These are phyloP conservation scores for Aspergillus diversus DNA, from an alignment of 495 filamentous ascomycete species.

Conservation along the genomic window DNA sequence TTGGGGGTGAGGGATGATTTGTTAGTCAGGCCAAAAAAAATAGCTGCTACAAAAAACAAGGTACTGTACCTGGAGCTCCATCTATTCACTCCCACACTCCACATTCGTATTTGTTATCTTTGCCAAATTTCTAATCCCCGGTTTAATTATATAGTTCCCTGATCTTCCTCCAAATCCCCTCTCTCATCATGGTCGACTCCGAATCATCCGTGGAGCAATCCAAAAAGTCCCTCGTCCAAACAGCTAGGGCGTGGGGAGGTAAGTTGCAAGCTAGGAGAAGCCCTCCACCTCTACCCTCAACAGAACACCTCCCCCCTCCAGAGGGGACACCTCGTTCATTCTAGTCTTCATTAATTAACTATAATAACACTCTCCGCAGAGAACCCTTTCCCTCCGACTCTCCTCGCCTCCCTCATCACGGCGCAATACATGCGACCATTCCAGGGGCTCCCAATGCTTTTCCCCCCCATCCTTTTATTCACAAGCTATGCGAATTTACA, in stretches of 20 bases:
- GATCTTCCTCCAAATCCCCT: background rate
- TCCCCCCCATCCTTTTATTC: constrained; percentile 85
- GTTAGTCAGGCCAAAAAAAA: constrained; percentile 25
- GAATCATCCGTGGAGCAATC: constrained; percentile 44
- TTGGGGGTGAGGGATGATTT: constrained; percentile 9
- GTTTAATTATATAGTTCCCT: background rate
- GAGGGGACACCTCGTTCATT: too few species aligned
- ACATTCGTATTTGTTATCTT: too few species aligned
- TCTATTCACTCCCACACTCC: background rate
- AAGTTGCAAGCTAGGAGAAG: constrained; percentile 31
- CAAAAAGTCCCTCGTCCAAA: constrained; percentile 54
- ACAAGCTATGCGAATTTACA: constrained; percentile 81
- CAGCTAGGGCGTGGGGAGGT: constrained; percentile 73
- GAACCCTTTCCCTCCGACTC: constrained; percentile 75
- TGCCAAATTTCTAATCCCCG: background rate
- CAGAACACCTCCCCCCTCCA: background rate
- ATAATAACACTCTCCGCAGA: constrained; percentile 48
- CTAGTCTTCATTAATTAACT: background rate
- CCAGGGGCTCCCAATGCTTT: constrained; percentile 74
- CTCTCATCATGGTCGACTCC: constrained; percentile 22
- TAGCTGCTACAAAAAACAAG: background rate
- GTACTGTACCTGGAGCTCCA: background rate
- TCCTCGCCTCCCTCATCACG: constrained; percentile 77
- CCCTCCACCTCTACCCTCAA: too few species aligned
- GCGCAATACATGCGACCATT: constrained; percentile 77